A percentile compares a stretch with the other conserved stretches of the same genome.
Evolutionary conservation across 257 asterid species (phyloP).

Genomic region (Nicotiana attenuata): DNA sequence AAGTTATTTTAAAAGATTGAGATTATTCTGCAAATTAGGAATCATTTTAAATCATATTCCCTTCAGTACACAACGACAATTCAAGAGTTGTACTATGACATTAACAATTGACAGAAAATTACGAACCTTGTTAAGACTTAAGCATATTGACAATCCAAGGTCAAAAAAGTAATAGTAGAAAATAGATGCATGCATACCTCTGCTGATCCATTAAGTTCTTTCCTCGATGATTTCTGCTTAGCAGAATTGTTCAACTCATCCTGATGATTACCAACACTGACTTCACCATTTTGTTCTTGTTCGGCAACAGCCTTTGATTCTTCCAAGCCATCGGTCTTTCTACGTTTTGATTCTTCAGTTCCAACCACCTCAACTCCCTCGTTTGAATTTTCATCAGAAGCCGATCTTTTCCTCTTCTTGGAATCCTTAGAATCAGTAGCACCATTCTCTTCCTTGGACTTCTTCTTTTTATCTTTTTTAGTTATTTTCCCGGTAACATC

Average conservation of each 20-base stretch:
- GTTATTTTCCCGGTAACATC: conserved; percentile 14
- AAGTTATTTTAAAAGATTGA: not conserved
- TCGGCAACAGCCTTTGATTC: conserved; percentile 26
- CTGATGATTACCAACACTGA: conserved; percentile 11
- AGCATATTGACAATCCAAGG: not conserved
- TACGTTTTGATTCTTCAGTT: conserved; percentile 51
- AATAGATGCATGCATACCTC: conserved; percentile 37
- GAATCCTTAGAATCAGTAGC: conserved; percentile 36
- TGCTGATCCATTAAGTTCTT: conserved; percentile 33
- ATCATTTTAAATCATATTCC: not conserved
- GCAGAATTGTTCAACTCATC: conserved; percentile 32
- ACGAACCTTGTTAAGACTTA: not conserved
- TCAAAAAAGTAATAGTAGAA: not conserved
- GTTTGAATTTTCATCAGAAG: conserved; percentile 39
- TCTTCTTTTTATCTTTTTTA: conserved; percentile 34
- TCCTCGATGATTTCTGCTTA: conserved; percentile 40
- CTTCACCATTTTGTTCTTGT: conserved; percentile 21
- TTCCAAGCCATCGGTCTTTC: conserved; percentile 46
- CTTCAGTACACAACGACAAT: not conserved
- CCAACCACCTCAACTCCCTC: conserved; percentile 32
- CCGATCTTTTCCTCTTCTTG: conserved; percentile 66
- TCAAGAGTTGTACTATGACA: not conserved
- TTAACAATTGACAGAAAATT: not conserved
- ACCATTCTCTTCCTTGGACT: conserved; percentile 33
- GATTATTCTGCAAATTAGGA: not conserved